Evolutionary conservation across 768 basidiomycete species (phyloP).

Genomic region (Auricularia sp.): DNA sequence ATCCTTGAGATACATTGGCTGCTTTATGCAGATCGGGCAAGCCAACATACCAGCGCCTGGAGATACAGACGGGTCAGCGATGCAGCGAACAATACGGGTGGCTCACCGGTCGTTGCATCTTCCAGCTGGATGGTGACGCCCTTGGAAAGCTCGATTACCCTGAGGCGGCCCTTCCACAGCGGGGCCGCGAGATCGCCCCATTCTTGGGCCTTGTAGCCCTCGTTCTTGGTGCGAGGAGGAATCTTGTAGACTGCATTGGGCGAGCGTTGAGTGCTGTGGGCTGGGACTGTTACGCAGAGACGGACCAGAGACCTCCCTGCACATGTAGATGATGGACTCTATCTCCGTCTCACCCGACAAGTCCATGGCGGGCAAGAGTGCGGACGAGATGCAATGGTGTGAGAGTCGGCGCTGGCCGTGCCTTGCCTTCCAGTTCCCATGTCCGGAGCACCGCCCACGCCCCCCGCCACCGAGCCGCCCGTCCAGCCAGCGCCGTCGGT

Average conservation of each 20-base stretch:
- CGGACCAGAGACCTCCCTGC: slow-evolving; percentile 82
- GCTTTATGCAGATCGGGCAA: slow-evolving; percentile 14
- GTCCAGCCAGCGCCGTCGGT: slow-evolving; percentile 21
- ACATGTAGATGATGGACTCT: slow-evolving; percentile 81
- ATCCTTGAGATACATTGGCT: background rate
- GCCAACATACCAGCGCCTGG: slow-evolving; percentile 58
- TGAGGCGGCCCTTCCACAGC: slow-evolving; percentile 85
- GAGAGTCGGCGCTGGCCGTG: background rate
- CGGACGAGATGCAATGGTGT: background rate
- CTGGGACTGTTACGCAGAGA: slow-evolving; percentile 6
- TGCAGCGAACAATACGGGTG: background rate
- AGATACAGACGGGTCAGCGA: background rate
- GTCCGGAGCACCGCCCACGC: slow-evolving; percentile 24
- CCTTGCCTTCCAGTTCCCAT: slow-evolving; percentile 18
- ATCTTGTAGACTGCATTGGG: slow-evolving; percentile 70
- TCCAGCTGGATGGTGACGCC: slow-evolving; percentile 70
- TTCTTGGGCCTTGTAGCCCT: slow-evolving; percentile 84
- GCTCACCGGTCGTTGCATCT: slow-evolving; percentile 65
- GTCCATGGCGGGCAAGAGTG: slow-evolving; percentile 33
- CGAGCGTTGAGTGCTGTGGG: too few relatives aligned
- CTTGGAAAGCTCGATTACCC: slow-evolving; percentile 69
- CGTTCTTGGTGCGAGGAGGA: slow-evolving; percentile 74
- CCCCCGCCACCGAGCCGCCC: slow-evolving; percentile 37
- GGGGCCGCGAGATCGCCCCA: slow-evolving; percentile 83
- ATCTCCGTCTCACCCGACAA: slow-evolving; percentile 58